These are phyloP conservation scores for sunflower (Helianthus annuus) DNA, from an alignment of 129 eudicot genomes.

Conservation along the genomic window HanXRQr2.0-SUNRISE NC_035441.2:184861559-184862058, in stretches of 20 bases:
- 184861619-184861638: slow-evolving; percentile 21
- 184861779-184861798: slow-evolving; percentile 41
- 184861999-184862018: slow-evolving; percentile 60
- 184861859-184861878: slow-evolving; percentile 39
- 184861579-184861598: background rate
- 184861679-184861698: slow-evolving; percentile 9
- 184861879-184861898: slow-evolving; percentile 37
- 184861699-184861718: slow-evolving; percentile 4
- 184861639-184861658: slow-evolving; percentile 17
- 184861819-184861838: slow-evolving; percentile 61
- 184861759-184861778: slow-evolving; percentile 34
- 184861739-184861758: slow-evolving; percentile 45
- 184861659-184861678: slow-evolving; percentile 8
- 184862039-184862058: slow-evolving; percentile 68
- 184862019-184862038: slow-evolving; percentile 43
- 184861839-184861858: slow-evolving; percentile 42
- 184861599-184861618: background rate
- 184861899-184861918: slow-evolving; percentile 57
- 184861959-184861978: slow-evolving; percentile 57
- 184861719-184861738: slow-evolving; percentile 53
- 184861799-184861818: slow-evolving; percentile 54
- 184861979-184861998: slow-evolving; percentile 74
- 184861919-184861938: slow-evolving; percentile 55
- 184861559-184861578: background rate
- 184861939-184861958: slow-evolving; percentile 58